Evolutionary conservation across 2,329 filamentous ascomycete genomes (phyloP), one percentile per base, ranked within the genome.

Genomic region (Aspergillus sergii): DNA sequence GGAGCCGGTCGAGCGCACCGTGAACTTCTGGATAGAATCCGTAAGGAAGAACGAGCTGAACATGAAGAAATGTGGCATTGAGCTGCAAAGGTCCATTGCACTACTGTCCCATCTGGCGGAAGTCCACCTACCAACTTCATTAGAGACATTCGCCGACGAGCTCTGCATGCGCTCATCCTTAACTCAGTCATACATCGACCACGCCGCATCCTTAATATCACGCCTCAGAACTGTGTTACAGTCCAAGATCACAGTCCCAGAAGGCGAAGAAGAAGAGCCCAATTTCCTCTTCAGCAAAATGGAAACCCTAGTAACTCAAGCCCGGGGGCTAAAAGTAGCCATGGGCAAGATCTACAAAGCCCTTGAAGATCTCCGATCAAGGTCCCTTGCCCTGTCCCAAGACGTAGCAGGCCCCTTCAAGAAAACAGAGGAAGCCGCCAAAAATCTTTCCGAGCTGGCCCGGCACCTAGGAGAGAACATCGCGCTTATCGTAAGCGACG

Each of bases 11-110:
- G 95, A 99, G 79, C 87, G 93, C 62, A 91, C 92, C 0, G 80
- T 98, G 57, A 97, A 97, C 73, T 86, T 86, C 60, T 97, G 93
- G 88, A 91, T 98, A 61, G 94, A 97, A 67, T 88, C 88, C 7
- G 76, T 97, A 60, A 89, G 93, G 67, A 89, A 88, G 58, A 93
- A 96, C 69, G 93, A 97, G 61, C 81, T 98, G 56, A 93, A 93
- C 77, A 91, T 94, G 78, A 88, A 90, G 75, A 90, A 92, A 71
- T 93, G 93, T 73, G 89, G 91, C 0, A 87, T 88, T 28, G 92
- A 96, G 74, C 82, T 98, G 43, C 89, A 94, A 71, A 88, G 91
- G 59, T 94, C 92, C 8, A 91, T 96, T 69, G 91, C 93, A 59
- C 85, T 97, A 59, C 89, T 97, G 84, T 87, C 87, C n/a, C 93